Percentiles rank a stretch among this genome's conserved stretches.
These are phyloP conservation scores for Vitis hybrid DNA, from an alignment of 177 flowering plant genomes.

Conservation along the genomic window DNA sequence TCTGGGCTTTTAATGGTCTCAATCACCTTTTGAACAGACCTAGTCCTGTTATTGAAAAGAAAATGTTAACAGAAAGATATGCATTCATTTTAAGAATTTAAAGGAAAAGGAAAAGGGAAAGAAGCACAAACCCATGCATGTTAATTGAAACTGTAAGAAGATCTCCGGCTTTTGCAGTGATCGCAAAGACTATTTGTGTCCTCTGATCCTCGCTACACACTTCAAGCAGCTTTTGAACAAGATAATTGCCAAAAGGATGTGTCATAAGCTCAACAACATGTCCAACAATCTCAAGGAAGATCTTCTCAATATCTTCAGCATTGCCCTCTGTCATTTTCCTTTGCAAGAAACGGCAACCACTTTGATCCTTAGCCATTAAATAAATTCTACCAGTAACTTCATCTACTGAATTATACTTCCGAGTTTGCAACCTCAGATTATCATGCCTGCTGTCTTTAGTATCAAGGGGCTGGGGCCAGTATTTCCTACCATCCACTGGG, in stretches of 20 bases:
- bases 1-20: slow-evolving; percentile 55
- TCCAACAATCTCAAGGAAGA: slow-evolving; percentile 19
- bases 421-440: background rate
- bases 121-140: slow-evolving; percentile 55
- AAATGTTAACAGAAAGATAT: background rate
- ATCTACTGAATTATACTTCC: background rate
- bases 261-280: slow-evolving; percentile 22
- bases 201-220: slow-evolving; percentile 23
- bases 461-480: background rate
- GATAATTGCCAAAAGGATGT: slow-evolving; percentile 24
- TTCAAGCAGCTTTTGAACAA: slow-evolving; percentile 31
- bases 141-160: slow-evolving; percentile 53
- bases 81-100: background rate
- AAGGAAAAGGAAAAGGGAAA: slow-evolving; percentile 2
- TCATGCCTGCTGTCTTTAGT: background rate
- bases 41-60: slow-evolving; percentile 46
- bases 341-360: slow-evolving; percentile 26
- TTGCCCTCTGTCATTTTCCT: slow-evolving; percentile 15
- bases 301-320: slow-evolving; percentile 15
- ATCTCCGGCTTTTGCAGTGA: slow-evolving; percentile 50
- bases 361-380: slow-evolving; percentile 19
- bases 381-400: background rate
- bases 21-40: slow-evolving; percentile 74
- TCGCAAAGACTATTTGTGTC: slow-evolving; percentile 2
- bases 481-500: background rate